Percentiles rank a stretch among this genome's conserved stretches.
Evolutionary conservation across 345 rosid species (phyloP).

Genomic region (Carallia brachiata): DNA sequence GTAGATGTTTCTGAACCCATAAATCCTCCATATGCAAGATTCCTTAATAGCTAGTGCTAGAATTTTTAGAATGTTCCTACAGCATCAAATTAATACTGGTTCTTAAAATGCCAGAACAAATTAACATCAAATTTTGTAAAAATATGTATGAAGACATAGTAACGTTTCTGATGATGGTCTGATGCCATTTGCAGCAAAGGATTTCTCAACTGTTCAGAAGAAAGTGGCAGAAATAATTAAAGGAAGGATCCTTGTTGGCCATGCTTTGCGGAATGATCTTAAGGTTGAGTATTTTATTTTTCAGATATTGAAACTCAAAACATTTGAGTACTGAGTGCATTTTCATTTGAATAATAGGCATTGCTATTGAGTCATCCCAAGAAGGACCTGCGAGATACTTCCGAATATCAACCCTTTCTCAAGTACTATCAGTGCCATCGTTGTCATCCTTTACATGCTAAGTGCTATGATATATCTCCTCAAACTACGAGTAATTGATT

Average conservation of each 20-base stretch:
- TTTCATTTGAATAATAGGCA: conserved; percentile 41
- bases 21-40: no score
- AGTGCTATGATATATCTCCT: neutral
- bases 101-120: neutral
- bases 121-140: neutral
- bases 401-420: conserved; percentile 73
- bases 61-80: neutral
- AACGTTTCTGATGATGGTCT: neutral
- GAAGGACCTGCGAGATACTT: conserved; percentile 72
- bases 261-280: conserved; percentile 91
- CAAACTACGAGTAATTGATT: neutral
- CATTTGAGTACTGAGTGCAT: conserved; percentile 3
- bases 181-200: conserved; percentile 56
- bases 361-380: conserved; percentile 81
- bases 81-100: neutral
- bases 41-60: no score
- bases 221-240: conserved; percentile 78
- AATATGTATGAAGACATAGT: neutral
- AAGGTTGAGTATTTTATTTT: conserved; percentile 45
- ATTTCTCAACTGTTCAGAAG: conserved; percentile 66
- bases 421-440: conserved; percentile 41
- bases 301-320: neutral
- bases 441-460: neutral
- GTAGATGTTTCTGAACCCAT: no score
- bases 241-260: conserved; percentile 88